Conservation (phyloP, 495 filamentous ascomycete genomes). For the Xylaria venustula region DNA sequence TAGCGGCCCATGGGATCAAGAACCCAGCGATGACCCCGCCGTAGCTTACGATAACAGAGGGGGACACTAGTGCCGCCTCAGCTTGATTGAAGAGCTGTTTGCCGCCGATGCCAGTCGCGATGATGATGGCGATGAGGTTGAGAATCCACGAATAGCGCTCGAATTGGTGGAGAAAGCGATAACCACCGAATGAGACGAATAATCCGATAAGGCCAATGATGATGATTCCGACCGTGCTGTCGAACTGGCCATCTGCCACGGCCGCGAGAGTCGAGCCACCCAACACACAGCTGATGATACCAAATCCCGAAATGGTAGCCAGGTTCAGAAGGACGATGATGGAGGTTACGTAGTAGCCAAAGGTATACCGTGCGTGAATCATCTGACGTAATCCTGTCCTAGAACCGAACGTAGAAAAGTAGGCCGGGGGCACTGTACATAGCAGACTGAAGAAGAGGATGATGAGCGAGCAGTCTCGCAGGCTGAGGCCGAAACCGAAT, state of each 20-base stretch:
- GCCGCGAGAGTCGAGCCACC: constrained; percentile 38
- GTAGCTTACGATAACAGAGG: constrained; percentile 26
- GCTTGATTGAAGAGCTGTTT: constrained; percentile 34
- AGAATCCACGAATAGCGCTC: constrained; percentile 55
- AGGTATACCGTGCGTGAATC: constrained; percentile 49
- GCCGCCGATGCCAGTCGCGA: constrained; percentile 46
- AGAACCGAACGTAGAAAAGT: constrained; percentile 49
- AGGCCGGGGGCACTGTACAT: constrained; percentile 47
- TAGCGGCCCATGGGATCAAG: constrained; percentile 41
- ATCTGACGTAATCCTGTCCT: constrained; percentile 51
- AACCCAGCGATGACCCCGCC: constrained; percentile 41
- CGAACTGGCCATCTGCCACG: constrained; percentile 38
- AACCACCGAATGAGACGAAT: constrained; percentile 45
- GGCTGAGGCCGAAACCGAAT: constrained; percentile 44
- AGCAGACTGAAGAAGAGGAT: constrained; percentile 54
- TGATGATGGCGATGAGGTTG: constrained; percentile 43
- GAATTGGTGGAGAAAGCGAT: constrained; percentile 50
- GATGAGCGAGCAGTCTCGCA: constrained; percentile 49
- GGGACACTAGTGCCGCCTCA: constrained; percentile 16
- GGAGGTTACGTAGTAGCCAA: constrained; percentile 39
- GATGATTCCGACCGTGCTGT: constrained; percentile 44
- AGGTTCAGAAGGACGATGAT: constrained; percentile 39
- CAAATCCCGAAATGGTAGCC: constrained; percentile 41
- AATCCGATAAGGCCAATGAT: constrained; percentile 46
- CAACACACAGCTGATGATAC: constrained; percentile 31